phyloP scores from a whole-genome alignment of 495 filamentous ascomycete species.

The Acidomyces sp. region DNA sequence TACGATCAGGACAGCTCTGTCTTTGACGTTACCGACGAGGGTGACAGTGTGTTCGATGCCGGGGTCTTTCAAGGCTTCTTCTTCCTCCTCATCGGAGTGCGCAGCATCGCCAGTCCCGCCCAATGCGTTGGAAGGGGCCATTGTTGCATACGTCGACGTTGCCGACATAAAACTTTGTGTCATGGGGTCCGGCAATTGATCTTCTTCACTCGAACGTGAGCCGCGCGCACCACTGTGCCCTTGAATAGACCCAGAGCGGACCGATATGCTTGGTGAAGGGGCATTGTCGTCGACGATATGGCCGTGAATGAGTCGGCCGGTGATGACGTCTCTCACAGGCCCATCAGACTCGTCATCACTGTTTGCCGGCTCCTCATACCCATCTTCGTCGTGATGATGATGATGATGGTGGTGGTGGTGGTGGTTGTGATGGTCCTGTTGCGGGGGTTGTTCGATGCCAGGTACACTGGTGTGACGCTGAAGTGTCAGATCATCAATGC shows the following conservation, averaged over 20 bases:
- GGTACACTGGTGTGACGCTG: slow-evolving; percentile 5
- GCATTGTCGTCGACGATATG: slow-evolving; percentile 94
- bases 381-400: slow-evolving; percentile 17
- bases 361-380: slow-evolving; percentile 24
- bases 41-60: slow-evolving; percentile 88
- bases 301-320: slow-evolving; percentile 83
- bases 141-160: slow-evolving; percentile 32
- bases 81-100: slow-evolving; percentile 79
- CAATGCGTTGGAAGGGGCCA: slow-evolving; percentile 41
- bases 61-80: slow-evolving; percentile 56
- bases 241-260: slow-evolving; percentile 42
- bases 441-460: slow-evolving; percentile 9
- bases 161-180: slow-evolving; percentile 51
- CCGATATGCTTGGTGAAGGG: slow-evolving; percentile 59
- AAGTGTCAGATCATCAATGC: background rate
- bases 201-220: slow-evolving; percentile 31
- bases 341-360: slow-evolving; percentile 75
- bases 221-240: slow-evolving; percentile 28
- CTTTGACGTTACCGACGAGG: slow-evolving; percentile 80
- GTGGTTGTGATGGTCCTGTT: no score
- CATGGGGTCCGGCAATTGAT: slow-evolving; percentile 44
- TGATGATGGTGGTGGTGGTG: no score
- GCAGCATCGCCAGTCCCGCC: slow-evolving; percentile 71
- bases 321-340: slow-evolving; percentile 78
- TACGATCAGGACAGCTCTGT: slow-evolving; percentile 78